phyloP scores from a whole-genome alignment of 2,329 filamentous ascomycete species.

The Diaporthe ampelina region DNA sequence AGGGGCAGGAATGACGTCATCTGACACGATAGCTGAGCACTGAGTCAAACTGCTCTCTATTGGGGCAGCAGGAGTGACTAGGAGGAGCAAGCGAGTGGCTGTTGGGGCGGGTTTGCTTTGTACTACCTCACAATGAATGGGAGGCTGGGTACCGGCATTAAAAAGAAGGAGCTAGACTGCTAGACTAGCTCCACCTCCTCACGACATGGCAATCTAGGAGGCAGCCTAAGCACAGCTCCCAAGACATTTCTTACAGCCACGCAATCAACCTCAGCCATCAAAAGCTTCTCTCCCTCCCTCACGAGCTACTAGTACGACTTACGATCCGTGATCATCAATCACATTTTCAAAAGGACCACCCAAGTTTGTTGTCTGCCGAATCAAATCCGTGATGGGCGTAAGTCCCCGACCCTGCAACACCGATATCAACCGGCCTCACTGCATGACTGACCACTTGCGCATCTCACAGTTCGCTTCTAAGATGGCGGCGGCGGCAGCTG shows the following conservation, averaged over 20 bases:
- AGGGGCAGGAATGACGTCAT: not conserved
- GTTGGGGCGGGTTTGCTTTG: not conserved
- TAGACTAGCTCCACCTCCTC: not conserved
- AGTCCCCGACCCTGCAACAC: not conserved
- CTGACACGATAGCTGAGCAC: not conserved
- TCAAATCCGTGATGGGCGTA: conserved; percentile 7
- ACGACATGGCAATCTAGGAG: not conserved
- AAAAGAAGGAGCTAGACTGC: not conserved
- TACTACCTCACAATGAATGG: not conserved
- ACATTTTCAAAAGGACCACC: not conserved
- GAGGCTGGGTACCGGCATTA: not conserved
- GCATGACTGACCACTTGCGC: not conserved
- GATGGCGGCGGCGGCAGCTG: conserved; percentile 14
- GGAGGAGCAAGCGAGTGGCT: not conserved
- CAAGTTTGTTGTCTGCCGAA: not conserved
- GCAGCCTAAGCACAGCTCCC: conserved; percentile 2
- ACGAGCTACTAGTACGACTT: not conserved
- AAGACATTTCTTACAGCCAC: conserved; percentile 1
- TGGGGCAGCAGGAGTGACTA: conserved; percentile 1
- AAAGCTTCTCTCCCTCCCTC: not conserved
- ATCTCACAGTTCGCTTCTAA: conserved; percentile 19
- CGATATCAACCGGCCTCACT: not conserved
- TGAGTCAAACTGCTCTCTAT: not conserved
- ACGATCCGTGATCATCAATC: not conserved
- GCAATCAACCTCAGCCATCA: conserved; percentile 1